phyloP scores from a whole-genome alignment of 2,329 filamentous ascomycete genomes.

The Myriosclerotinia scirpicola region DNA sequence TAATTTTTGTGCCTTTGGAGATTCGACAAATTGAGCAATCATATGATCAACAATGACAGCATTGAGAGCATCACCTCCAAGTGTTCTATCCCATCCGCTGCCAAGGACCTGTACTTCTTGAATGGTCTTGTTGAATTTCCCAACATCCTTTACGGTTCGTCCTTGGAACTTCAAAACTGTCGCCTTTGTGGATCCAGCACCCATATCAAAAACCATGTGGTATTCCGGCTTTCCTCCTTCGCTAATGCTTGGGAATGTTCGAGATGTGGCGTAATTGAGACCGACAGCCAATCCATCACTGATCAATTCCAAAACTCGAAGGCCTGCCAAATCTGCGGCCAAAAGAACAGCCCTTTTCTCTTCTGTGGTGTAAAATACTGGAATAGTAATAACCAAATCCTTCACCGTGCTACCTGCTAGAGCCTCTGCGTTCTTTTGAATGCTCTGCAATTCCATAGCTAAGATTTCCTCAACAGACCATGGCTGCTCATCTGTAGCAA shows the following conservation, averaged over 20 bases:
- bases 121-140: slow-evolving; percentile 92
- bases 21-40: slow-evolving; percentile 73
- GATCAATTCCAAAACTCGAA: slow-evolving; percentile 81
- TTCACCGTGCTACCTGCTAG: slow-evolving; percentile 74
- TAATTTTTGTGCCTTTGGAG: slow-evolving; percentile 64
- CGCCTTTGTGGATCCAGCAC: slow-evolving; percentile 88
- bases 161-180: slow-evolving; percentile 89
- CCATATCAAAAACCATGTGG: slow-evolving; percentile 97
- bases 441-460: slow-evolving; percentile 93
- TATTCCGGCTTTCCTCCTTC: slow-evolving; percentile 85
- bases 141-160: slow-evolving; percentile 83
- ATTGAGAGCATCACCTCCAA: slow-evolving; percentile 89
- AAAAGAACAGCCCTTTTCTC: slow-evolving; percentile 84
- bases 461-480: slow-evolving; percentile 89
- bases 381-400: slow-evolving; percentile 85
- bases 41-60: slow-evolving; percentile 87
- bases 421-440: slow-evolving; percentile 82
- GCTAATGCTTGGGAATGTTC: slow-evolving; percentile 81
- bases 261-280: slow-evolving; percentile 88
- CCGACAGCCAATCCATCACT: slow-evolving; percentile 91
- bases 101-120: slow-evolving; percentile 92
- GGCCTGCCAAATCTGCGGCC: slow-evolving; percentile 82
- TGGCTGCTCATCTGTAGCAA: slow-evolving; percentile 58
- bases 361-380: slow-evolving; percentile 84
- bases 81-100: slow-evolving; percentile 81